phyloP scores from a whole-genome alignment of 129 eudicot species.

The Deinandra increscens region DNA sequence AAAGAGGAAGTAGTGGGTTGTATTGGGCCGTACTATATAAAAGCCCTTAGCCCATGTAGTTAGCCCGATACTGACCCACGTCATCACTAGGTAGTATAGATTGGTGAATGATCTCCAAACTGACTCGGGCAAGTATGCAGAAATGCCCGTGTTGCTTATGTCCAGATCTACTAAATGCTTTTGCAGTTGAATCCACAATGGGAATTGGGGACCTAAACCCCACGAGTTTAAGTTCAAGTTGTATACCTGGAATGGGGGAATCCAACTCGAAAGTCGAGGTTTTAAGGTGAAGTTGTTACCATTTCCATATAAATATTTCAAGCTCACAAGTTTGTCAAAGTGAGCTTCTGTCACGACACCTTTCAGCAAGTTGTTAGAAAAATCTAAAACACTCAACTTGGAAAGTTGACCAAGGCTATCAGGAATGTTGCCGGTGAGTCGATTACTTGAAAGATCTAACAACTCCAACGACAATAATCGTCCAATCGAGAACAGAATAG shows the following conservation, averaged over 20 bases:
- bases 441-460: neutral
- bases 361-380: constrained; percentile 11
- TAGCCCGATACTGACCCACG: too few relatives aligned
- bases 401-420: constrained; percentile 17
- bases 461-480: neutral
- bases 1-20: too few relatives aligned
- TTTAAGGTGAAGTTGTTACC: constrained; percentile 24
- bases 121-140: constrained; percentile 1
- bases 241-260: neutral
- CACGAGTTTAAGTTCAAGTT: neutral
- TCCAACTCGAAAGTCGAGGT: neutral
- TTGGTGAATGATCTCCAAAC: constrained; percentile 17
- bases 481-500: constrained; percentile 7
- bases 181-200: constrained; percentile 27
- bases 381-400: neutral
- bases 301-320: neutral
- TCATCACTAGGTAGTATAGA: neutral
- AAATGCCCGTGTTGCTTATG: constrained; percentile 14
- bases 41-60: too few relatives aligned
- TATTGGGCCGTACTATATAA: too few relatives aligned
- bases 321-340: constrained; percentile 16
- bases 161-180: neutral
- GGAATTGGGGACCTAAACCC: constrained; percentile 17
- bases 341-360: constrained; percentile 39
- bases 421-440: neutral